phyloP scores from a whole-genome alignment of 2,329 filamentous ascomycete genomes.

The Fusarium zealandicum region DNA sequence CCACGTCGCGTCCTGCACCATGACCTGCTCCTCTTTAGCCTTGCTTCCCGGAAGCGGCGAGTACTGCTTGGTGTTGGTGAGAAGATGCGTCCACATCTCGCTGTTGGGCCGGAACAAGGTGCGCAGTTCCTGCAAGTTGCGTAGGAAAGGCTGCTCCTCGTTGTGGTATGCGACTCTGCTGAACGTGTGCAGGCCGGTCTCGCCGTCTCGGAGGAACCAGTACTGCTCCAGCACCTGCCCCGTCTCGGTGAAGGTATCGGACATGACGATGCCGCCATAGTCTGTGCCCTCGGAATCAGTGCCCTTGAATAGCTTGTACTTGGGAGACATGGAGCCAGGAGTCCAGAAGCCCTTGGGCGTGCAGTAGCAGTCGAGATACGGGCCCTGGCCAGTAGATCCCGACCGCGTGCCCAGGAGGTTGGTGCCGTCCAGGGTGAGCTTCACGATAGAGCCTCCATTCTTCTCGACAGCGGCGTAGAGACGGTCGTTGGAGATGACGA shows the following conservation, averaged over 20 bases:
- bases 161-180: conserved; percentile 67
- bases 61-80: conserved; percentile 63
- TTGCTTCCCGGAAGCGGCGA: conserved; percentile 54
- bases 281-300: conserved; percentile 56
- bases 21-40: conserved; percentile 50
- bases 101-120: conserved; percentile 68
- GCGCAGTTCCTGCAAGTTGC: conserved; percentile 67
- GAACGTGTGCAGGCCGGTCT: conserved; percentile 69
- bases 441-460: conserved; percentile 47
- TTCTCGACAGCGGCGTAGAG: conserved; percentile 49
- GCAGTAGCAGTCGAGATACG: conserved; percentile 71
- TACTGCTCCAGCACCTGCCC: conserved; percentile 69
- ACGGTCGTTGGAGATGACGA: conserved; percentile 50
- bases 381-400: conserved; percentile 55
- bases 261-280: conserved; percentile 67
- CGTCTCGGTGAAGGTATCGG: conserved; percentile 63
- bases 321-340: conserved; percentile 57
- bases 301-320: conserved; percentile 55
- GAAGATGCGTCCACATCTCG: conserved; percentile 66
- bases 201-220: conserved; percentile 68
- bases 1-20: conserved; percentile 71
- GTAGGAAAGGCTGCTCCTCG: conserved; percentile 60
- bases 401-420: conserved; percentile 58
- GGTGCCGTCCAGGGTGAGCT: conserved; percentile 47
- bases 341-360: conserved; percentile 66